Evolutionary conservation across 2,329 filamentous ascomycete species (phyloP).

Genomic region (Claviceps citrina): DNA sequence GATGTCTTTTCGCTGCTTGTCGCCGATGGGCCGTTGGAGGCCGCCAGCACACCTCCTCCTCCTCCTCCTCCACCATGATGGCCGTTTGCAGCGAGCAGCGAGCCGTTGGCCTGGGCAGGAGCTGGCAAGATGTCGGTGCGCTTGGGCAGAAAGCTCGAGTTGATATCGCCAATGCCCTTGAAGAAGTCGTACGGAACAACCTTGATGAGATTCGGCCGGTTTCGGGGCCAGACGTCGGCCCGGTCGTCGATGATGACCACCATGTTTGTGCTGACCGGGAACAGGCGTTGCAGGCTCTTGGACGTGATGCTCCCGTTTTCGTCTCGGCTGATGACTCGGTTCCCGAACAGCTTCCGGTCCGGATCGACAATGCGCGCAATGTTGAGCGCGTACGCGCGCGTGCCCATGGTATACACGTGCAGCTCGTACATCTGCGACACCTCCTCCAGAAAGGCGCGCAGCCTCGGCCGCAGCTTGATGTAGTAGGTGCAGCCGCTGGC

Average conservation of each 20-base stretch:
- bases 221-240: constrained; percentile 85
- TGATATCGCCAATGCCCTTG: constrained; percentile 95
- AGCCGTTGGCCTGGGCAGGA: constrained; percentile 12
- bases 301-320: constrained; percentile 87
- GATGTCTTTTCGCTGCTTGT: constrained; percentile 16
- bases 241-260: constrained; percentile 97
- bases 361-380: constrained; percentile 91
- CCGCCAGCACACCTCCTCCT: background rate
- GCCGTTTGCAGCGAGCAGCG: constrained; percentile 4
- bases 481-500: constrained; percentile 81
- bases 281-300: constrained; percentile 80
- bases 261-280: constrained; percentile 97
- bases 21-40: background rate
- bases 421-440: constrained; percentile 77
- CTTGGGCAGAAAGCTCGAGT: constrained; percentile 90
- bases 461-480: constrained; percentile 86
- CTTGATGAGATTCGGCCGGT: constrained; percentile 84
- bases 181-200: constrained; percentile 96
- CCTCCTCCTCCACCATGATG: too few relatives aligned
- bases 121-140: constrained; percentile 37
- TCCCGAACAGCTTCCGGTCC: constrained; percentile 74
- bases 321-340: constrained; percentile 88
- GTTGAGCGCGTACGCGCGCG: constrained; percentile 81
- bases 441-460: constrained; percentile 63
- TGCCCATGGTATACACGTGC: constrained; percentile 99